Evolutionary conservation across 2,329 filamentous ascomycete genomes (phyloP), one percentile per base, ranked within the genome.

Genomic region (Fusarium aywerte): DNA sequence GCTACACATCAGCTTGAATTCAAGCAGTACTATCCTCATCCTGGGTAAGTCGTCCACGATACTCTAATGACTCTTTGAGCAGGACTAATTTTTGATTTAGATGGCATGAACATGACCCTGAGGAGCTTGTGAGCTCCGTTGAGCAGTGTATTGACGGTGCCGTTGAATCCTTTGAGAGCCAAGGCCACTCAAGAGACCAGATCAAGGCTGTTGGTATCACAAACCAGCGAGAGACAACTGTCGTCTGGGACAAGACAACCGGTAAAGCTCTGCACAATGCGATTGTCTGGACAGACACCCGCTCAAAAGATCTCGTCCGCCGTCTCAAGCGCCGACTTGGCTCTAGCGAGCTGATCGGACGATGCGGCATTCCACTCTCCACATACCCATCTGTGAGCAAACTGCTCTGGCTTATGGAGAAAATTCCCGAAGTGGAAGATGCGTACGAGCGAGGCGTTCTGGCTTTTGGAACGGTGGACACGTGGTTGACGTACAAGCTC

Each of bases 251-350:
- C 76, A 87, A 83, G 75, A 86, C 88, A 68, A 93, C 90, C 0
- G 92, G 92, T 48, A 86, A 93, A 76, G 87, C 92, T 10, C 81
- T 96, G 36, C 85, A 93, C 81, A 93, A 93, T 75, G 91, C 91
- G 64, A 92, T 96, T 65, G 92, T 92, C 54, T 95, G 92, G 92
- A 90, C 92, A 36, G 92, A 96, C 75, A 94, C 91, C n/a, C 84
- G 92, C 53, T 90, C 91, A 45, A 86, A 88, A 68, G 83, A 86
- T 53, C 81, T 95, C 47, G 91, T 93, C 11, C 87, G 91, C 62
- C 89, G 92, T 70, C 80, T 95, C 31, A 93, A 92, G 79, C 77
- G 81, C 16, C 84, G 86, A 65, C 81, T 87, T 20, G 90, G 90
- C 29, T 86, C 90, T 18, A 87, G 91, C 58, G 85, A 91, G 63